A percentile compares a stretch with the other conserved stretches of the same genome.
Conservation (phyloP, 2,329 filamentous ascomycete genomes). For the Fusarium acutatum region DNA sequence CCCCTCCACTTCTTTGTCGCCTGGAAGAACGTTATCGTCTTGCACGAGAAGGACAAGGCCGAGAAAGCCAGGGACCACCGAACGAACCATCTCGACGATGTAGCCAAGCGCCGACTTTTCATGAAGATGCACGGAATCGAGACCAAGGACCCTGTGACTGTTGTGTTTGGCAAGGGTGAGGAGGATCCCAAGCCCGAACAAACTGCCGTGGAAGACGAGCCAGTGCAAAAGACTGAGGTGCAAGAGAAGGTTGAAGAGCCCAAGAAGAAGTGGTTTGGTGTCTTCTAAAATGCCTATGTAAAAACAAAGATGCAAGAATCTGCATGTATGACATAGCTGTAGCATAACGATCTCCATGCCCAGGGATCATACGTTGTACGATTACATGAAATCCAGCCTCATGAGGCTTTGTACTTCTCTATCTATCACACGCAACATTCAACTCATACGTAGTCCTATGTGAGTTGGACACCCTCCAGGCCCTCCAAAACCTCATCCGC, state of each 20-base stretch:
- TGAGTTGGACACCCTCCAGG: constrained; percentile 77
- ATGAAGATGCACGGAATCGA: constrained; percentile 86
- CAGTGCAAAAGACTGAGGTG: constrained; percentile 38
- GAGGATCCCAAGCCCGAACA: constrained; percentile 48
- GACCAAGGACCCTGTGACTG: constrained; percentile 63
- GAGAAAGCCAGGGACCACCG: constrained; percentile 75
- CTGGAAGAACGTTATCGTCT: constrained; percentile 75
- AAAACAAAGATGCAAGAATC: constrained; percentile 5
- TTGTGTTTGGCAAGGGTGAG: constrained; percentile 52
- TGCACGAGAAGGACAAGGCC: constrained; percentile 79
- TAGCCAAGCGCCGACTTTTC: constrained; percentile 85
- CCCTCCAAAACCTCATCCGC: constrained; percentile 87
- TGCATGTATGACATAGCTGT: constrained; percentile 32
- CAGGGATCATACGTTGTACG: constrained; percentile 26
- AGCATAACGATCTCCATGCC: constrained; percentile 19
- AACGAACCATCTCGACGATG: constrained; percentile 80
- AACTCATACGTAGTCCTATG: constrained; percentile 46
- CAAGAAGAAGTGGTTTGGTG: constrained; percentile 84
- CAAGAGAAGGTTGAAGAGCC: constrained; percentile 43
- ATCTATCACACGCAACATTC: constrained; percentile 4
- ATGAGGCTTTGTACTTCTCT: constrained; percentile 1
- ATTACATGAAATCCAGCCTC: constrained; percentile 27
- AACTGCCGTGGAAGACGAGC: constrained; percentile 48
- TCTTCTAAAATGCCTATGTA: constrained; percentile 65
- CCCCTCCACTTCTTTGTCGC: constrained; percentile 73